Conservation (phyloP, 352 stramenopile species). For the Elongisporangium prolatum region DNA sequence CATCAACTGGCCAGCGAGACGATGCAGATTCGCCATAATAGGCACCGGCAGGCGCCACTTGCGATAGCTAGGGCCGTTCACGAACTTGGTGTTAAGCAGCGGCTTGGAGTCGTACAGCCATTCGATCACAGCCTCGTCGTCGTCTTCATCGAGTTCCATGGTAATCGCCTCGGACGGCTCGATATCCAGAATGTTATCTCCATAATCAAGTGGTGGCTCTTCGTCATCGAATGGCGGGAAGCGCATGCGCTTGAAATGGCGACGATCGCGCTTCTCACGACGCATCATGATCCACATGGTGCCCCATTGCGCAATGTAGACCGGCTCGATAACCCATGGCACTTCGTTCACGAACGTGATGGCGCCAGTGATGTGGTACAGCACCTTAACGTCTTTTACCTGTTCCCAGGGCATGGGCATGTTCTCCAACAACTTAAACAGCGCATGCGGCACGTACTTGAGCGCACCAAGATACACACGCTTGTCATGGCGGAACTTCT, state of each 20-base stretch:
- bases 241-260: constrained; percentile 99
- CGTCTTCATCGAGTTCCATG: constrained; percentile 96
- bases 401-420: constrained; percentile 99
- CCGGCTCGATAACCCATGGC: constrained; percentile 98
- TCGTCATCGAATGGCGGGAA: constrained; percentile 99
- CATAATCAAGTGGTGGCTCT: constrained; percentile 96
- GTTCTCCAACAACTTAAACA: constrained; percentile 99
- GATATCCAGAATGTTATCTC: constrained; percentile 97
- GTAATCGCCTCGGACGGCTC: constrained; percentile 95
- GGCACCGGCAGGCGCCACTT: constrained; percentile 96
- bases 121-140: constrained; percentile 92
- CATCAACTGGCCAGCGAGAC: constrained; percentile 95
- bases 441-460: constrained; percentile 99
- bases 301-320: constrained; percentile 99
- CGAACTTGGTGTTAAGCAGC: constrained; percentile 87
- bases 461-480: constrained; percentile 98
- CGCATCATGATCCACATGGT: constrained; percentile 99
- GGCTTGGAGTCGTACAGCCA: constrained; percentile 99
- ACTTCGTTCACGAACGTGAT: constrained; percentile 99
- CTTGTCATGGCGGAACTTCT: constrained; percentile 99
- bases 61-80: constrained; percentile 98
- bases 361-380: constrained; percentile 99
- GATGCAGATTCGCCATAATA: constrained; percentile 98
- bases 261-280: constrained; percentile 97
- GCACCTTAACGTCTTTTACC: constrained; percentile 97